A percentile compares a stretch with the other conserved stretches of the same genome.
phyloP scores from a whole-genome alignment of 352 stramenopile species.

The Pythium monospermum region DNA sequence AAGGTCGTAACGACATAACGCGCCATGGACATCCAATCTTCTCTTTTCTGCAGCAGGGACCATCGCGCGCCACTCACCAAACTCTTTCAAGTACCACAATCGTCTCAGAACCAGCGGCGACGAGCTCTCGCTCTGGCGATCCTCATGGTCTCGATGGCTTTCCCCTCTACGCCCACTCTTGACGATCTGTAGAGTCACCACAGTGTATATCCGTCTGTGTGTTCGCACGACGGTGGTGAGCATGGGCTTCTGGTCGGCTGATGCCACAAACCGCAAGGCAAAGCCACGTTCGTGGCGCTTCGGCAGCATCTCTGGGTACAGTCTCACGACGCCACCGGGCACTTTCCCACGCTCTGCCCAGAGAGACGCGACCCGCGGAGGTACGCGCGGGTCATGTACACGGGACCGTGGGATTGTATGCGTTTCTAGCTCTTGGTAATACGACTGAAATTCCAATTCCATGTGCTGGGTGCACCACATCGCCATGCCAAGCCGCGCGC shows the following conservation, averaged over 20 bases:
- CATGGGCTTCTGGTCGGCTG: conserved; percentile 34
- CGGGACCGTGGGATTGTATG: conserved; percentile 35
- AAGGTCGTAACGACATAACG: conserved; percentile 43
- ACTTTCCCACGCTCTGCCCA: conserved; percentile 57
- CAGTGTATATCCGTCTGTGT: conserved; percentile 50
- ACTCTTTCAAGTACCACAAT: conserved; percentile 58
- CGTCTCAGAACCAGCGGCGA: conserved; percentile 22
- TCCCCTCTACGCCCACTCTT: neutral
- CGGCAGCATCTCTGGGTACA: conserved; percentile 11
- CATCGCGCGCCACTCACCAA: conserved; percentile 41
- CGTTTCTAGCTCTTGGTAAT: conserved; percentile 49
- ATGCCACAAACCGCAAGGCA: conserved; percentile 7
- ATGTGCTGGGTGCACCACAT: conserved; percentile 28
- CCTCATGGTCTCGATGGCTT: neutral
- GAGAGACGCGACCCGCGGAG: conserved; percentile 41
- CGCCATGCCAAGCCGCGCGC: conserved; percentile 31
- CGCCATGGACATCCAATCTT: conserved; percentile 18
- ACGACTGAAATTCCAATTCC: conserved; percentile 35
- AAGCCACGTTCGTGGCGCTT: conserved; percentile 18
- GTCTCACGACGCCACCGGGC: conserved; percentile 5
- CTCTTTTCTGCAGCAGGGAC: conserved; percentile 30
- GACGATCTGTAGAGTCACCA: conserved; percentile 39
- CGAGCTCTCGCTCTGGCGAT: neutral
- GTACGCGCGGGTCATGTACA: conserved; percentile 43
- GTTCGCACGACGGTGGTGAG: conserved; percentile 51